These are phyloP conservation scores for Solanum stenotomum DNA, from an alignment of 257 asterid genomes.

Conservation along the genomic window DNA sequence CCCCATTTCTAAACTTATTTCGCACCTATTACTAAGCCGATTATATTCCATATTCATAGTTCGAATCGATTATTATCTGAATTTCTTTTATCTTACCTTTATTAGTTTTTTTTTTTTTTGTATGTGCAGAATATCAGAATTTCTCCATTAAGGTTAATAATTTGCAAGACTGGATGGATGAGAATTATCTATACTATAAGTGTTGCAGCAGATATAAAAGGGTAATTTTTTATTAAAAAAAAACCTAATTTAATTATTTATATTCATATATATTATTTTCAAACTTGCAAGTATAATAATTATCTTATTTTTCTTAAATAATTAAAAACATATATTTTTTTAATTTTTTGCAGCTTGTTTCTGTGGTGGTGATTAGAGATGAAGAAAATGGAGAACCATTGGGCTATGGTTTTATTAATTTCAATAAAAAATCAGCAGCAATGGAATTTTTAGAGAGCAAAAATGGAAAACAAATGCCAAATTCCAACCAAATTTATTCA, in stretches of 20 bases:
- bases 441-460: background rate
- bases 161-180: slow-evolving; percentile 22
- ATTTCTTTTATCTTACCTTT: background rate
- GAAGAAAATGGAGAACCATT: background rate
- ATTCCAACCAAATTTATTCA: background rate
- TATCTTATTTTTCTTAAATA: background rate
- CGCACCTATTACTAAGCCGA: background rate
- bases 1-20: background rate
- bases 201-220: slow-evolving; percentile 3
- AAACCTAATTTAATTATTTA: background rate
- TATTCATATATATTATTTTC: background rate
- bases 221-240: background rate
- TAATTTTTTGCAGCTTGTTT: background rate
- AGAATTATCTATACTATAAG: slow-evolving; percentile 19
- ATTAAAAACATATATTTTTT: too few relatives aligned
- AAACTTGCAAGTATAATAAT: background rate
- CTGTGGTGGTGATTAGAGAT: background rate
- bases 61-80: background rate
- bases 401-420: slow-evolving; percentile 12
- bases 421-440: background rate
- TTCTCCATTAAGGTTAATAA: background rate
- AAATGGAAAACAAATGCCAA: background rate
- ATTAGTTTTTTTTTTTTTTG: background rate
- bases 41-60: background rate
- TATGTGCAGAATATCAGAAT: background rate